These are phyloP conservation scores for Elsinoe arachidis DNA, from an alignment of 2,329 filamentous ascomycete species.

Conservation along the genomic window DNA sequence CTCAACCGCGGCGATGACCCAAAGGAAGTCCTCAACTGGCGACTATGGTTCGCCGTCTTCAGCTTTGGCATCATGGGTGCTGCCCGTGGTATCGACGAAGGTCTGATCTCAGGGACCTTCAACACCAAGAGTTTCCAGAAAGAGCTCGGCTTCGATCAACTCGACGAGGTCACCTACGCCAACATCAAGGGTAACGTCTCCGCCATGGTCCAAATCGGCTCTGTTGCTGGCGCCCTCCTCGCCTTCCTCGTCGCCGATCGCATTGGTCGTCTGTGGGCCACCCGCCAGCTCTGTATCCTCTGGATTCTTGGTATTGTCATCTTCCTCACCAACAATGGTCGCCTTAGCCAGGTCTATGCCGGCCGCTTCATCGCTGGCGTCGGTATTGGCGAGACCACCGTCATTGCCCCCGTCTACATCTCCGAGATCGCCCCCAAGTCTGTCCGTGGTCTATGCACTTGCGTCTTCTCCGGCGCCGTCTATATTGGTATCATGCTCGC, in stretches of 20 bases:
- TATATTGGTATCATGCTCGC: constrained; percentile 70
- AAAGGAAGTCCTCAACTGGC: constrained; percentile 63
- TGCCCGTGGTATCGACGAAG: constrained; percentile 66
- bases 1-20: constrained; percentile 54
- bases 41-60: constrained; percentile 64
- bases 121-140: constrained; percentile 53
- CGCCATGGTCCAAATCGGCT: constrained; percentile 71
- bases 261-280: constrained; percentile 37
- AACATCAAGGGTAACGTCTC: constrained; percentile 64
- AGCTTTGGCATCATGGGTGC: constrained; percentile 52
- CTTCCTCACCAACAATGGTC: constrained; percentile 32
- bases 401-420: constrained; percentile 41
- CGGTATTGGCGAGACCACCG: constrained; percentile 40
- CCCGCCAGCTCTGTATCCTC: constrained; percentile 33
- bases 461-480: constrained; percentile 58
- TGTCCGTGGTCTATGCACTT: constrained; percentile 61
- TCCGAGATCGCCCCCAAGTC: constrained; percentile 52
- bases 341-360: constrained; percentile 46
- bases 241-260: constrained; percentile 43
- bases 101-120: constrained; percentile 50
- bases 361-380: constrained; percentile 53
- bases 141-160: constrained; percentile 48
- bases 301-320: constrained; percentile 36
- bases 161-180: constrained; percentile 46
- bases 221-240: constrained; percentile 59